Percentiles rank a stretch among this genome's conserved stretches.
Conservation (phyloP, 495 filamentous ascomycete species). For the Annulohypoxylon stygium region DNA sequence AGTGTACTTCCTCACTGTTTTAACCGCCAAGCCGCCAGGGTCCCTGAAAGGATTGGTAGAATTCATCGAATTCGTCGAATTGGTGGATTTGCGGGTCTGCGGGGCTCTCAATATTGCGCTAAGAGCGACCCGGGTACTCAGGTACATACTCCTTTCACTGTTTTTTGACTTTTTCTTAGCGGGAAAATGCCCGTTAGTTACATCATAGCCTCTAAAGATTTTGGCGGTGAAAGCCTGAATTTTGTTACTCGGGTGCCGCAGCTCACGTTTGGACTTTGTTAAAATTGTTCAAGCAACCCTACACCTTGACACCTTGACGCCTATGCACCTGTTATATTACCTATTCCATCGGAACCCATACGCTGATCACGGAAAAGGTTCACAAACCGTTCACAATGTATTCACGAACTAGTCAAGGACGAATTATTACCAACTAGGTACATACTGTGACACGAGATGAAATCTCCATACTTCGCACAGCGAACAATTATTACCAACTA, state of each 20-base stretch:
- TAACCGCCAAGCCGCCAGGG: constrained; percentile 45
- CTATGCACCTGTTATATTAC: constrained; percentile 1
- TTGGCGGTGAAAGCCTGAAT: constrained; percentile 41
- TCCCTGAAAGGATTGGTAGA: constrained; percentile 27
- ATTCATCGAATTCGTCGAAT: constrained; percentile 35
- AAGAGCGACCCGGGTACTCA: constrained; percentile 8
- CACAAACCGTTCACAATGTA: not conserved
- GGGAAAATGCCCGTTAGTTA: constrained; percentile 41
- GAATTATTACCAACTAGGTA: not conserved
- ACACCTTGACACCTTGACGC: not conserved
- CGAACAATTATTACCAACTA: too few relatives aligned
- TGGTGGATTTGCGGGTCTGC: constrained; percentile 41
- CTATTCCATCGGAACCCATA: constrained; percentile 13
- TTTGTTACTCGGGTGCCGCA: constrained; percentile 20
- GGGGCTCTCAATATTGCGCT: constrained; percentile 43
- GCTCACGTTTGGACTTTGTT: constrained; percentile 31
- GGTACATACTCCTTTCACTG: too few relatives aligned
- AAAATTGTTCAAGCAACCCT: constrained; percentile 19
- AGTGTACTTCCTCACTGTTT: constrained; percentile 29
- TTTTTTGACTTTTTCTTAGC: constrained; percentile 17
- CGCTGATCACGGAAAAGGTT: constrained; percentile 18
- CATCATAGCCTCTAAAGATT: constrained; percentile 37
- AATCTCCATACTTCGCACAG: not conserved
- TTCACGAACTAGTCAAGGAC: not conserved
- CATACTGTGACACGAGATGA: not conserved